A percentile compares a stretch with the other conserved stretches of the same genome.
Evolutionary conservation across 2,329 filamentous ascomycete genomes (phyloP).

Genomic region (Colletotrichum cordylinicola): DNA sequence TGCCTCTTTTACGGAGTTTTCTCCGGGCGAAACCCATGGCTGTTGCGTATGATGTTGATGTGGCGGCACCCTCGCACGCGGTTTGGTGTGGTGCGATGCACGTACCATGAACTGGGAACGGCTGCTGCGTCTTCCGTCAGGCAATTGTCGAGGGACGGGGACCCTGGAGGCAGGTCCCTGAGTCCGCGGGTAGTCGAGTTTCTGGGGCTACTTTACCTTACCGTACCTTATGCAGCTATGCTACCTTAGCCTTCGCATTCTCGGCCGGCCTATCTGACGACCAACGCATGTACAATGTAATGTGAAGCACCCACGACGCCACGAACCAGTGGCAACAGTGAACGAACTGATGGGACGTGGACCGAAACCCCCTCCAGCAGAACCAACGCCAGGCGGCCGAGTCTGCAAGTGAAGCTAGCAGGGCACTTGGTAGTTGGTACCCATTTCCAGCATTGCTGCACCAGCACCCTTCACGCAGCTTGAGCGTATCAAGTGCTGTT

Average conservation of each 20-base stretch:
- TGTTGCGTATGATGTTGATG: background rate
- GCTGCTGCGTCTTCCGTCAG: background rate
- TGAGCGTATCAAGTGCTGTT: background rate
- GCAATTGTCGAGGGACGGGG: background rate
- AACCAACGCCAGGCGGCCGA: background rate
- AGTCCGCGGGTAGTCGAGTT: background rate
- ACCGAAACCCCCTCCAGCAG: background rate
- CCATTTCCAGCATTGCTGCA: background rate
- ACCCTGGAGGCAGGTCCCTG: background rate
- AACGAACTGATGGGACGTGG: slow-evolving; percentile 1
- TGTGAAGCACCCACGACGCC: background rate
- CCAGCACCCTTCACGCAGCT: background rate
- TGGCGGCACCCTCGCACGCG: background rate
- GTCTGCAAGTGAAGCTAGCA: background rate
- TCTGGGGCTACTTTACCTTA: background rate
- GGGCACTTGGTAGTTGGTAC: background rate
- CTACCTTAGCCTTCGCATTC: too few species aligned
- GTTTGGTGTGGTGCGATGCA: background rate
- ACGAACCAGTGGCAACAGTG: background rate
- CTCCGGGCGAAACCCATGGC: background rate
- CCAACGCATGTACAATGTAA: background rate
- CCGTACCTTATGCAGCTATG: too few species aligned
- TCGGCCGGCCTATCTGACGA: too few species aligned
- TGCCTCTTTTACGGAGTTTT: background rate
- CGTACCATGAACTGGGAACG: background rate